Conservation (phyloP, 1,284 basidiomycete genomes). For the Cutaneotrichosporon mucoides region DNA sequence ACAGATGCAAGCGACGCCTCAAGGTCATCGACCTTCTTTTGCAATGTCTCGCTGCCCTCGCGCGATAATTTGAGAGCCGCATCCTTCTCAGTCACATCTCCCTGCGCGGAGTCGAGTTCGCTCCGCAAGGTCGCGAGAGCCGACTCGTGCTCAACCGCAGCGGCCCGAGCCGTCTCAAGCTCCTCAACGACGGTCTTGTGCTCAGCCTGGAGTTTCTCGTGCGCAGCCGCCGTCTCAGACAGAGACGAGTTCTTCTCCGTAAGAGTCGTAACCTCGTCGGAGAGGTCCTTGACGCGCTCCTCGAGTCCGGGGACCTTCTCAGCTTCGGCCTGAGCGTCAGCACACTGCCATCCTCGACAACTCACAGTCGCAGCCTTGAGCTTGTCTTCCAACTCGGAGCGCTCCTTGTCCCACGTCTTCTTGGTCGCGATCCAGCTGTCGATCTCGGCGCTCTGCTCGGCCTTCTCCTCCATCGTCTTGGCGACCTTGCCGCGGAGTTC, state of each 20-base stretch:
- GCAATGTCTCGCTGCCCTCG: no score
- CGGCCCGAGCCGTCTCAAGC: constrained; percentile 1
- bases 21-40: no score
- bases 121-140: constrained; percentile 9
- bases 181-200: constrained; percentile 4
- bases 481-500: constrained; percentile 46
- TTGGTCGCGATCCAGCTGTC: constrained; percentile 32
- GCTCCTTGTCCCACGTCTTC: constrained; percentile 29
- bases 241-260: constrained; percentile 10
- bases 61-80: no score
- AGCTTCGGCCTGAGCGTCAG: constrained; percentile 10
- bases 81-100: no score
- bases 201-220: constrained; percentile 25
- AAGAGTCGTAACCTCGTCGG: constrained; percentile 3
- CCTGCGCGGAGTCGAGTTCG: constrained; percentile 7
- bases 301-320: constrained; percentile 7
- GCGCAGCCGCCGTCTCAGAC: constrained; percentile 7
- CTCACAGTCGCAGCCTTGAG: constrained; percentile 26
- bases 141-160: constrained; percentile 9
- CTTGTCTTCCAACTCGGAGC: constrained; percentile 27
- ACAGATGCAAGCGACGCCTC: no score
- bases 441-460: constrained; percentile 31
- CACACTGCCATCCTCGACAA: background rate
- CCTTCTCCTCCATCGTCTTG: constrained; percentile 45
- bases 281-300: constrained; percentile 3